Evolutionary conservation across 2,329 filamentous ascomycete genomes (phyloP), one percentile per base, ranked within the genome.

Genomic region (Cercospora sp.): DNA sequence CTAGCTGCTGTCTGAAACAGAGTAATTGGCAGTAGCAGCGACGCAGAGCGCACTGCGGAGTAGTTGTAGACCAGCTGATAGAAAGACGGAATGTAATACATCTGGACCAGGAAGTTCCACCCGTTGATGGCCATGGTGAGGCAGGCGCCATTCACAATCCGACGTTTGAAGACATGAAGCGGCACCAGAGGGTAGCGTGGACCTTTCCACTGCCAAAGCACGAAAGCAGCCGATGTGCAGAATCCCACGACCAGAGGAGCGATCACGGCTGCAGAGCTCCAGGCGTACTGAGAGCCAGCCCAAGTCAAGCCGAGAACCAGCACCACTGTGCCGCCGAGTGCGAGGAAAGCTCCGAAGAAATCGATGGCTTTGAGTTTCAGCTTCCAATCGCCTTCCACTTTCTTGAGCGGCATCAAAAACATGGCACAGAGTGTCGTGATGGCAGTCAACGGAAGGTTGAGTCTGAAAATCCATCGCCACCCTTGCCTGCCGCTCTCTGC

Each of bases 71-170:
- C 69, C 31, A 73, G 63, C 61, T 73, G 71, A 62, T 69, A 73
- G 60, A 73, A 73, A 0, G 71, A 69, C 6, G 69, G 71, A 8
- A 73, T 70, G 64, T 71, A 85, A 69, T 85, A 85, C 7, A 85
- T 78, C 69, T 87, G 85, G n/a, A 86, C 82, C 26, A 87, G 79
- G 65, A 87, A 87, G 70, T 87, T 87, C 85, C 86, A 87, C 3
- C 86, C 85, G 61, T 87, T 87, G 73, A 87, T 83, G 40, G 85
- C 63, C 71, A 73, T 73, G 13, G 69, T 73, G 10, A 87, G 70
- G 67, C 84, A 86, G 0, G 85, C 84, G 1, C 86, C 85, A 40
- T 85, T 85, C 31, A 87, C 84, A 31, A 87, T 85, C 16, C 78
- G 79, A 1, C 80, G 82, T 70, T 82, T 82, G 80, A 88, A 87